phyloP scores from a whole-genome alignment of 371 early-diverging fungal genomes.

The Parasitella parasitica region DNA sequence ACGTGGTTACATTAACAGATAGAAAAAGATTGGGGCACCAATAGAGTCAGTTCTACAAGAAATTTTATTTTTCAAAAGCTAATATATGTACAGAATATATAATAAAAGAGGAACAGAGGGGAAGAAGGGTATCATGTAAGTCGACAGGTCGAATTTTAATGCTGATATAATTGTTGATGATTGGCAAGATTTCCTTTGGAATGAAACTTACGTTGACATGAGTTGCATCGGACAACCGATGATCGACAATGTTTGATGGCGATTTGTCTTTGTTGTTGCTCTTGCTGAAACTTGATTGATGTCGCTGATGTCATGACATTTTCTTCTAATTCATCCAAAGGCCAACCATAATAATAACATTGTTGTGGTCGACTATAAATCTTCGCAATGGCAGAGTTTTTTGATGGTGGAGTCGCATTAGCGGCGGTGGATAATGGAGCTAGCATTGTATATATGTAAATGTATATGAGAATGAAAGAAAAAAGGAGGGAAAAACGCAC shows the following conservation, averaged over 20 bases:
- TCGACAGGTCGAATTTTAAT: slow-evolving; percentile 8
- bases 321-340: slow-evolving; percentile 24
- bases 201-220: slow-evolving; percentile 43
- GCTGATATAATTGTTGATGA: slow-evolving; percentile 44
- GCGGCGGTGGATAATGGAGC: not conserved
- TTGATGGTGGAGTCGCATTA: not conserved
- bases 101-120: not conserved
- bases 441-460: not conserved
- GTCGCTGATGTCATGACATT: slow-evolving; percentile 23
- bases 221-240: slow-evolving; percentile 25
- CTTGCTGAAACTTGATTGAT: not conserved
- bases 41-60: too few species aligned
- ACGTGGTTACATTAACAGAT: not conserved
- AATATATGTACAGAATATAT: not conserved
- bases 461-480: not conserved
- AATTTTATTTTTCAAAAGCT: not conserved
- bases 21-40: not conserved
- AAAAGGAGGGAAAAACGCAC: not conserved
- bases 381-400: not conserved
- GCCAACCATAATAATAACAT: slow-evolving; percentile 17
- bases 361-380: not conserved
- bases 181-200: slow-evolving; percentile 39
- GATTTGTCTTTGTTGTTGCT: slow-evolving; percentile 2
- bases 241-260: not conserved
- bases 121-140: not conserved